phyloP scores from a whole-genome alignment of 305 asterid genomes.

The Rubia peregrina region DNA sequence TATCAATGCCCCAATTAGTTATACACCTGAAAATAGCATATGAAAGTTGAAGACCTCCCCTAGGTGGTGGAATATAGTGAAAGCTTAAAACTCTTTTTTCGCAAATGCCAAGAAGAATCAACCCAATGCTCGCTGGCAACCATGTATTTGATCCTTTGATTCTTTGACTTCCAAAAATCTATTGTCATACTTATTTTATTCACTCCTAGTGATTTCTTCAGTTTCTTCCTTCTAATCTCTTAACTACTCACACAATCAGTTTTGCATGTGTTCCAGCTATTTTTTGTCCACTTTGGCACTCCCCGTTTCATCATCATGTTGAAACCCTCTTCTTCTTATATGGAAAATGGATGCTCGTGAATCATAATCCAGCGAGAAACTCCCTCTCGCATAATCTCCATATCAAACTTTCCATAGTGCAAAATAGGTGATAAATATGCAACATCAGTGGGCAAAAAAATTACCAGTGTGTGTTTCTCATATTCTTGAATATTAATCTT shows the following conservation, averaged over 20 bases:
- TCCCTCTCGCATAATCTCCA: no score
- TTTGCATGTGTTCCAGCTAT: no score
- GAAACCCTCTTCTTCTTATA: no score
- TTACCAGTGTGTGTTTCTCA: background rate
- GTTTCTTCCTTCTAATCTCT: no score
- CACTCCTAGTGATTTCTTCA: no score
- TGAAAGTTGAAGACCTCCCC: background rate
- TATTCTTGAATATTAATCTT: background rate
- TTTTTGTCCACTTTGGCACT: no score
- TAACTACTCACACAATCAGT: no score
- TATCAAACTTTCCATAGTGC: no score
- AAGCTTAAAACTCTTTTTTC: background rate
- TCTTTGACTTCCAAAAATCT: background rate
- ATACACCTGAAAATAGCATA: background rate
- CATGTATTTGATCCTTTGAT: slow-evolving; percentile 11
- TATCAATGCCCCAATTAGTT: slow-evolving; percentile 2
- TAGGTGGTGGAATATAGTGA: background rate
- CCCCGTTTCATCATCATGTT: no score
- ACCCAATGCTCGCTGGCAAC: slow-evolving; percentile 4
- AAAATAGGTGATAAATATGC: background rate
- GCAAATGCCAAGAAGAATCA: background rate
- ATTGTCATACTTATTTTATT: no score
- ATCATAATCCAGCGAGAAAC: no score
- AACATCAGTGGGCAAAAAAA: background rate
- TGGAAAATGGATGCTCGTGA: no score